Base-by-base conservation (phyloP, 306 rosid genomes). In the Cyamopsis tetragonoloba region DNA sequence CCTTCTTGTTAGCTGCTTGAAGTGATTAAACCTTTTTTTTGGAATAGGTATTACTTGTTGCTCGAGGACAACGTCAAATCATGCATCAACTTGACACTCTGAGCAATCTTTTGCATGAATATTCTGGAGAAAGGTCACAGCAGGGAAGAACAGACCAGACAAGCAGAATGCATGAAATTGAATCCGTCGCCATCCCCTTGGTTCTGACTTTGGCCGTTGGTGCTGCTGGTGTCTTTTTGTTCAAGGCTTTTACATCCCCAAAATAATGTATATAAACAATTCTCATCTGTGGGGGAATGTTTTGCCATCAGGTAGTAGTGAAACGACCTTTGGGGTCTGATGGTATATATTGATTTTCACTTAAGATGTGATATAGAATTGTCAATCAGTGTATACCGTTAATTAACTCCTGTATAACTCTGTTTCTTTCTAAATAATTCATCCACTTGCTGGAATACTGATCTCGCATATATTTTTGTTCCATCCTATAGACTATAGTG, bases 21-120 rank as follows among this genome's bases (percentile, higher is more conserved):
- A 9, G 24, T 61, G 24, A 43, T 44, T 26, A 26, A 39, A 12
- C 51, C 5, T 12, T 34, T 14, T 23, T 5, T 0, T 13, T 3
- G 4, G 27, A 65, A 24, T 78, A 93, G 97, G 82, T 93, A 32
- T 81, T 78, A 27, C 76, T 79, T 37, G 78, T 93, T 81, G 78
- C 83, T 1, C 83, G 97, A 20, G 82, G 86, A 19, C 99, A 93
- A 47, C 91, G 92, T 38, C 99, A 90, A 83, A 75, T 93, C 62
- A 79, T 82, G 87, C 97, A 85, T 72, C 97, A 86, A 56, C 78
- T 93, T 17, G 95, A 88, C 76, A 86, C 83, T 6, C 54, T 93
- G 81, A 86, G 88, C 85, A 93, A 82, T 71, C 85, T 88, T 68
- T 74, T 90, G 76, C 88, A 88, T 7, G 96, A 88, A 69, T 77